Conservation (phyloP, 345 rosid species). For the Gossypioides kirkii region DNA sequence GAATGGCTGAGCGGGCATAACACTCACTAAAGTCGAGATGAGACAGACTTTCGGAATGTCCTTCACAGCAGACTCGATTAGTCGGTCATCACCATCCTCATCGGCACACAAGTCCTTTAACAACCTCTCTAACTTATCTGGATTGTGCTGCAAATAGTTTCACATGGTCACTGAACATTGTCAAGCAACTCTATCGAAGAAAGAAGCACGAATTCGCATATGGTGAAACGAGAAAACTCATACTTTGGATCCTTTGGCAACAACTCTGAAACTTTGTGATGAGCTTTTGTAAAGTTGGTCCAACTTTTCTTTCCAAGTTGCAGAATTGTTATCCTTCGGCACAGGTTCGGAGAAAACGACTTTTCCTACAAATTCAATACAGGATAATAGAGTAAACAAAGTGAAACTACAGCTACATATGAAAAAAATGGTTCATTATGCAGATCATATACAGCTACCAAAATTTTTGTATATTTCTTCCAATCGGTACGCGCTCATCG, state of each 20-base stretch:
- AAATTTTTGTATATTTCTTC: conserved; percentile 97
- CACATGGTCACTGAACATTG: no score
- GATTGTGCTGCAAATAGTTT: conserved; percentile 75
- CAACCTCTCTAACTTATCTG: conserved; percentile 90
- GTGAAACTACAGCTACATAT: conserved; percentile 3
- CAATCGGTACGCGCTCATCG: conserved; percentile 73
- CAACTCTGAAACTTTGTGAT: conserved; percentile 97
- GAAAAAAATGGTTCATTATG: not conserved
- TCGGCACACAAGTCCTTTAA: conserved; percentile 95
- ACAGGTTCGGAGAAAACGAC: conserved; percentile 94
- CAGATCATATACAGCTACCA: conserved; percentile 38
- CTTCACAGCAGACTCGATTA: conserved; percentile 91
- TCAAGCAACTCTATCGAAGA: no score
- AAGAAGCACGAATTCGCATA: no score
- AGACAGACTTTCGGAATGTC: conserved; percentile 86
- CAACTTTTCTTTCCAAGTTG: conserved; percentile 94
- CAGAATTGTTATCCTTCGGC: conserved; percentile 92
- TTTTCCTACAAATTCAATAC: conserved; percentile 54
- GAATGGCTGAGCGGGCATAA: conserved; percentile 92
- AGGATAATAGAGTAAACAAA: conserved; percentile 11
- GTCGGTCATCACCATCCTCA: conserved; percentile 74
- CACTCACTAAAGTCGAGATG: conserved; percentile 87
- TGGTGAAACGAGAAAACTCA: not conserved
- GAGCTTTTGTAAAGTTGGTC: conserved; percentile 96
- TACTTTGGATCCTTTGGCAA: conserved; percentile 97